Evolutionary conservation across 2,329 filamentous ascomycete genomes (phyloP).

Genomic region (Dothiorella sarmentorum): DNA sequence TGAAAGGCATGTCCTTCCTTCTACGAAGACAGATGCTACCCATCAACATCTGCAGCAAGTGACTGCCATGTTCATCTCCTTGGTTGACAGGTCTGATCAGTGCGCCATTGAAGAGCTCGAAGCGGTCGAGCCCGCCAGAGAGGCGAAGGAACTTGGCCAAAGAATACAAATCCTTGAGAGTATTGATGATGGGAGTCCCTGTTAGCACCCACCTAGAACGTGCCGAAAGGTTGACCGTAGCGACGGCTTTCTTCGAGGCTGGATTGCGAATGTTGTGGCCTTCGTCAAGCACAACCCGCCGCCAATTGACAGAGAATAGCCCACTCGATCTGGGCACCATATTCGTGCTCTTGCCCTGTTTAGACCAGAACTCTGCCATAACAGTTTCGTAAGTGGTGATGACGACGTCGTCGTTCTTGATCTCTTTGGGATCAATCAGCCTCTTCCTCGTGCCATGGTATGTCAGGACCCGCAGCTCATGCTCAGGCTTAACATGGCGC

Average conservation of each 20-base stretch:
- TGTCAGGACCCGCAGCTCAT: slow-evolving; percentile 63
- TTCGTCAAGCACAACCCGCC: slow-evolving; percentile 75
- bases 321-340: slow-evolving; percentile 43
- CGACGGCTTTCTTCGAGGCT: slow-evolving; percentile 58
- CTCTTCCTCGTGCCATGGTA: slow-evolving; percentile 62
- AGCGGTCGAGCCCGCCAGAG: slow-evolving; percentile 63
- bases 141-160: slow-evolving; percentile 75
- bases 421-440: slow-evolving; percentile 51
- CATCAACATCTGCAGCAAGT: slow-evolving; percentile 68
- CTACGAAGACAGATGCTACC: slow-evolving; percentile 79
- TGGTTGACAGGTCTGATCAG: slow-evolving; percentile 42
- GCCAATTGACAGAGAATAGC: slow-evolving; percentile 59
- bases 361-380: slow-evolving; percentile 27
- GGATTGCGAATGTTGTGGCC: slow-evolving; percentile 79
- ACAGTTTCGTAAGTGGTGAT: slow-evolving; percentile 76
- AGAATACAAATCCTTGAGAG: slow-evolving; percentile 71
- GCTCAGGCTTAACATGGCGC: slow-evolving; percentile 58
- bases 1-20: slow-evolving; percentile 72
- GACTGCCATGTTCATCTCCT: slow-evolving; percentile 73
- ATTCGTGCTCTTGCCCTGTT: slow-evolving; percentile 22
- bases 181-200: slow-evolving; percentile 88
- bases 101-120: slow-evolving; percentile 64
- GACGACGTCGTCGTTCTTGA: slow-evolving; percentile 69
- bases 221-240: slow-evolving; percentile 56
- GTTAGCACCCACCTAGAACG: slow-evolving; percentile 70